These are phyloP conservation scores for Vaccinium corymbosum DNA, from an alignment of 148 eudicot genomes.

Conservation along the genomic window DNA sequence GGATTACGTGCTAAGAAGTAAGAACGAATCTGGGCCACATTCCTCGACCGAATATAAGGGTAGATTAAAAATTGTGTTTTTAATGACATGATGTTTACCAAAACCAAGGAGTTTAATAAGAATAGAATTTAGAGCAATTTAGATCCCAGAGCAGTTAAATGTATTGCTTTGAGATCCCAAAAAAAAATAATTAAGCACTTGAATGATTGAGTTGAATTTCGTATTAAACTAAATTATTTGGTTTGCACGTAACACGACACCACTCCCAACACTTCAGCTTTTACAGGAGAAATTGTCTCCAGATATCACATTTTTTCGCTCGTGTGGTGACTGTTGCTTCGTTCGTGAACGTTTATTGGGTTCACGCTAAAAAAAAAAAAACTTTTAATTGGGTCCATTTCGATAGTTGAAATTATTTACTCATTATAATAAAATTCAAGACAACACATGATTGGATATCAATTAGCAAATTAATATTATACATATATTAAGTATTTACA, in stretches of 20 bases:
- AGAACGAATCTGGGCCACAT: neutral
- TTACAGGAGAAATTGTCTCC: neutral
- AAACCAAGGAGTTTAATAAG: neutral
- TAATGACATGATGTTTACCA: neutral
- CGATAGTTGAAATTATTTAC: neutral
- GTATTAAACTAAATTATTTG: neutral
- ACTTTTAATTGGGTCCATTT: neutral
- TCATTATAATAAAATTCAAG: neutral
- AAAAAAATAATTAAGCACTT: neutral
- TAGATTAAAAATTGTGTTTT: neutral
- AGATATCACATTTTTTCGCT: neutral
- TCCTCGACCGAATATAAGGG: neutral
- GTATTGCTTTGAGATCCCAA: neutral
- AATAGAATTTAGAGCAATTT: neutral
- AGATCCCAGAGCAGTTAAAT: conserved; percentile 1
- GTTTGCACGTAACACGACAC: neutral
- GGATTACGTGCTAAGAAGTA: neutral
- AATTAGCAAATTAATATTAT: too few relatives aligned
- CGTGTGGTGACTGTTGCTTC: too few relatives aligned
- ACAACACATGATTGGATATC: too few relatives aligned
- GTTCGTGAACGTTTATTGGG: too few relatives aligned
- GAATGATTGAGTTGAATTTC: neutral
- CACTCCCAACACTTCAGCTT: neutral
- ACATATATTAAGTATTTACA: too few relatives aligned
- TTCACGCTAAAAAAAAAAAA: too few relatives aligned